Conservation (phyloP, 2,329 filamentous ascomycete genomes). For the Nemania sp. region DNA sequence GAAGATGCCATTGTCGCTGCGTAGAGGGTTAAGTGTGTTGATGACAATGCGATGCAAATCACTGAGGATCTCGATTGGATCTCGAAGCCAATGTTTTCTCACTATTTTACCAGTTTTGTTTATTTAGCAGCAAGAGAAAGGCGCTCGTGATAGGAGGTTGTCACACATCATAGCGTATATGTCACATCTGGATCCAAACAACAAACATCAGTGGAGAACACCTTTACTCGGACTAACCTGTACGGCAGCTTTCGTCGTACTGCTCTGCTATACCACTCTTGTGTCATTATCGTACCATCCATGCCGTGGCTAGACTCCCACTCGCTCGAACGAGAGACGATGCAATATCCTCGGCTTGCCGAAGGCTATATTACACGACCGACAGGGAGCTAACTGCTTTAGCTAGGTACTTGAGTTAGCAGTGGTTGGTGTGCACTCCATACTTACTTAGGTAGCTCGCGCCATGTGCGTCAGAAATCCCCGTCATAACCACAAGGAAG, state of each 20-base stretch:
- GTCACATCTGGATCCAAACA: constrained; percentile 8
- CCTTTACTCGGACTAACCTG: neutral
- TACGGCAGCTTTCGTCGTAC: neutral
- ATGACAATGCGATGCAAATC: neutral
- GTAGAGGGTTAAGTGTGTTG: neutral
- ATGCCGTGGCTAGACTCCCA: neutral
- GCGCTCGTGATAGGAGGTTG: neutral
- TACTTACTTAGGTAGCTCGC: too few relatives aligned
- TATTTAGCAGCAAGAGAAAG: neutral
- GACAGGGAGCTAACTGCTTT: neutral
- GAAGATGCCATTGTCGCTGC: constrained; percentile 32
- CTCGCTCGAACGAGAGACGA: neutral
- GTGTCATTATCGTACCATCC: neutral
- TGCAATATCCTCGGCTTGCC: constrained; percentile 5
- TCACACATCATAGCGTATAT: constrained; percentile 3
- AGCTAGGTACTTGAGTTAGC: too few relatives aligned
- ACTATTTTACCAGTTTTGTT: neutral
- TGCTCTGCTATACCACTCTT: neutral
- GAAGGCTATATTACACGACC: neutral
- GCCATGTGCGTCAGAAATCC: too few relatives aligned
- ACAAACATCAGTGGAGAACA: constrained; percentile 10
- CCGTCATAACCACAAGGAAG: too few relatives aligned
- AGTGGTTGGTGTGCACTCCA: too few relatives aligned
- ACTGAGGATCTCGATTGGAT: constrained; percentile 1
- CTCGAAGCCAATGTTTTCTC: neutral